phyloP scores from a whole-genome alignment of 345 rosid genomes.

The Murraya paniculata region DNA sequence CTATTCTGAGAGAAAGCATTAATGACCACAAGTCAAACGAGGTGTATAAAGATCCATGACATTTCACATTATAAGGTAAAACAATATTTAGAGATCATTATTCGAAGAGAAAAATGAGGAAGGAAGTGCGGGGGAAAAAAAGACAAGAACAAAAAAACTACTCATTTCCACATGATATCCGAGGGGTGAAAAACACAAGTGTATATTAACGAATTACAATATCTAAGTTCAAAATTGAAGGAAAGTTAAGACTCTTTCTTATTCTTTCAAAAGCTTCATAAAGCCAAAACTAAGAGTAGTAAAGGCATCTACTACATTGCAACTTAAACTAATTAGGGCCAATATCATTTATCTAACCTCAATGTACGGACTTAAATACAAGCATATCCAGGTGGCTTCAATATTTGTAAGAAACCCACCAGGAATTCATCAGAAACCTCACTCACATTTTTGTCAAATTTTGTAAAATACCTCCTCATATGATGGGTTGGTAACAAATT shows the following conservation, averaged over 20 bases:
- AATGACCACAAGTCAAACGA: neutral
- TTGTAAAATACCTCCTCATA: neutral
- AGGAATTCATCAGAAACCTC: neutral
- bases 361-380: neutral
- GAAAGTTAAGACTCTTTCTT: neutral
- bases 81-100: neutral
- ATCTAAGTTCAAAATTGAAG: neutral
- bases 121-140: neutral
- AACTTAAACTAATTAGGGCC: neutral
- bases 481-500: neutral
- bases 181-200: neutral
- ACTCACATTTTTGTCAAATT: neutral
- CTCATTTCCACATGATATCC: neutral
- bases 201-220: neutral
- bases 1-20: conserved; percentile 21
- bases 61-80: neutral
- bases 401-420: neutral
- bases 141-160: neutral
- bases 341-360: neutral
- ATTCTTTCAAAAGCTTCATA: neutral
- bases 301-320: neutral
- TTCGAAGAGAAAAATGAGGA: neutral
- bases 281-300: neutral
- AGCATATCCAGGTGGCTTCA: neutral
- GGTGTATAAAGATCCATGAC: neutral